Evolutionary conservation across 2,329 filamentous ascomycete genomes (phyloP).

Genomic region (Apiospora pterosperma): DNA sequence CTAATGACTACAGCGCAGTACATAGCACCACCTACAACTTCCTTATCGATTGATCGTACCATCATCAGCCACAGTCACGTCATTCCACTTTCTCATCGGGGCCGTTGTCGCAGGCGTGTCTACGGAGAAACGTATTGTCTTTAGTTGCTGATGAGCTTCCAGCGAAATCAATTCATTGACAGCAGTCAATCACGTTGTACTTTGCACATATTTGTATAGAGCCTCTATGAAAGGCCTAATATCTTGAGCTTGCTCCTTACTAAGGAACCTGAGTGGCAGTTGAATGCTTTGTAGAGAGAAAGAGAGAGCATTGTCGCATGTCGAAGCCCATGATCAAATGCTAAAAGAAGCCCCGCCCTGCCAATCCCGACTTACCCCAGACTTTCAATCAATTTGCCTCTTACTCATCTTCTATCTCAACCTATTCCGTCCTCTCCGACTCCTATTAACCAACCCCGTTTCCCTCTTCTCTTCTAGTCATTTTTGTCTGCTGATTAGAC

Average conservation of each 20-base stretch:
- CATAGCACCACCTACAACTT: too few relatives aligned
- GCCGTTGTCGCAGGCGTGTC: not conserved
- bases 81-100: not conserved
- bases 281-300: too few relatives aligned
- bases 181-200: not conserved
- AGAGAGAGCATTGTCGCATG: not conserved
- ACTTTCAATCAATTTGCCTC: constrained; percentile 1
- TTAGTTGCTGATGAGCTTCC: not conserved
- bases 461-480: not conserved
- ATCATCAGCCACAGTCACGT: not conserved
- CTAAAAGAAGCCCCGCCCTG: not conserved
- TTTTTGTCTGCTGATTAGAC: not conserved
- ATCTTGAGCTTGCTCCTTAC: not conserved
- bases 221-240: not conserved
- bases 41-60: not conserved
- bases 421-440: constrained; percentile 6
- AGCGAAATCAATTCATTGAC: not conserved
- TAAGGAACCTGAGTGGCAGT: not conserved
- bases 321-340: not conserved
- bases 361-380: constrained; percentile 4
- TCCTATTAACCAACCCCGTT: not conserved
- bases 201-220: not conserved
- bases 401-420: constrained; percentile 1
- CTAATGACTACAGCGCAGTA: too few relatives aligned
- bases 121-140: not conserved